Evolutionary conservation across 495 filamentous ascomycete species (phyloP), one percentile per base, ranked within the genome.

Genomic region (Polyplosphaeria fusca): DNA sequence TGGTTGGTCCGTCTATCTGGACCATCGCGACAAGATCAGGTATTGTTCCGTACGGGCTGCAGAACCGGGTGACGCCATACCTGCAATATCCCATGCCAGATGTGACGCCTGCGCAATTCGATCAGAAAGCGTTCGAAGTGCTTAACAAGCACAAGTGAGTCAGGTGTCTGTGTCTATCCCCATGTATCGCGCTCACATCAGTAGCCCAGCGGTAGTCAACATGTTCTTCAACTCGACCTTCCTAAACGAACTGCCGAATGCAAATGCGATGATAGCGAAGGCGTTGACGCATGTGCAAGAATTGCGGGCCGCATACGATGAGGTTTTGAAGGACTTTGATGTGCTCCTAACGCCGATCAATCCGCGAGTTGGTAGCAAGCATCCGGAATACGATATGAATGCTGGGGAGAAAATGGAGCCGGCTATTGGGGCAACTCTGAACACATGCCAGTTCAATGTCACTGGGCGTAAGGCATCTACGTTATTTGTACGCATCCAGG

Each of bases 141-240:
- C 24, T 60, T 22, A 48, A 53, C 22, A 60, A 53, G n/a, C 51
- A 54, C 32, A 60, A 60, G n/a, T n/a, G n/a, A n/a, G n/a, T n/a
- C n/a, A n/a, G n/a, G n/a, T n/a, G n/a, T n/a, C n/a, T n/a, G n/a
- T n/a, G n/a, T n/a, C n/a, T n/a, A n/a, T n/a, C n/a, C n/a, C n/a
- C n/a, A n/a, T n/a, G n/a, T n/a, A n/a, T n/a, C n/a, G n/a, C n/a
- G n/a, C n/a, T n/a, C n/a, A n/a, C n/a, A n/a, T n/a, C n/a, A n/a
- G n/a, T n/a, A n/a, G n/a, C 32, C 57, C 57, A 19, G 57, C 50
- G 2, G 51, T 55, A 18, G 51, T 55, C 50, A 60, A 60, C 41
- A 52, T 60, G 38, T 40, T 60, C 18, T 60, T 60, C 22, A 60
- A 55, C 18, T 51, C 44, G 9, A 42, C 49, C 16, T 54, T 52